Conservation (phyloP, 2,329 filamentous ascomycete genomes). For the Arthrobotrys entomopaga region DNA sequence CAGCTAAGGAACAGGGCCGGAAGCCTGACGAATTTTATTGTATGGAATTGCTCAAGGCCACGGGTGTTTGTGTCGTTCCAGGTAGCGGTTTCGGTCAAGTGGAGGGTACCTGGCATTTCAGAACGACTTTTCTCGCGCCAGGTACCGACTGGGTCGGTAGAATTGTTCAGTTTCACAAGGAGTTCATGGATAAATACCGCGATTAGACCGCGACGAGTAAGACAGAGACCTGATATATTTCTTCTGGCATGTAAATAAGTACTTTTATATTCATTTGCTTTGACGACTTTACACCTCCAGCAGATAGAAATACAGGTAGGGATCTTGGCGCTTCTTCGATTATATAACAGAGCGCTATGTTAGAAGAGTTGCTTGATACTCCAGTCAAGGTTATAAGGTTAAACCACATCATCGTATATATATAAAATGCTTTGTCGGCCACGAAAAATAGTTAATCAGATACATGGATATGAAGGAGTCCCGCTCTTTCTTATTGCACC, state of each 20-base stretch:
- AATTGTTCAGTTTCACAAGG: constrained; percentile 88
- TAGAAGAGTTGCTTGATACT: too few relatives aligned
- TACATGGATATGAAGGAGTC: neutral
- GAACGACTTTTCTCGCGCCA: constrained; percentile 95
- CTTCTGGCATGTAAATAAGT: constrained; percentile 41
- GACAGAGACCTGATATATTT: neutral
- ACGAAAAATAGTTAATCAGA: too few relatives aligned
- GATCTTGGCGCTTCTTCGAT: too few relatives aligned
- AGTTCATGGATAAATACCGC: constrained; percentile 82
- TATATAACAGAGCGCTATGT: too few relatives aligned
- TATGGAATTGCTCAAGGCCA: constrained; percentile 87
- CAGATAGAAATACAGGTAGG: constrained; percentile 17
- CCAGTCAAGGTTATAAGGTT: too few relatives aligned
- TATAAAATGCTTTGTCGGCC: too few relatives aligned
- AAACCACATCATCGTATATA: too few relatives aligned
- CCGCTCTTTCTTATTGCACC: neutral
- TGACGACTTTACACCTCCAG: constrained; percentile 19
- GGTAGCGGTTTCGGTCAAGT: constrained; percentile 95
- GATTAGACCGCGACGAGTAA: constrained; percentile 19
- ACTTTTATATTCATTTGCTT: constrained; percentile 11
- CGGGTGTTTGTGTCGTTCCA: constrained; percentile 92
- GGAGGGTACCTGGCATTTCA: constrained; percentile 89
- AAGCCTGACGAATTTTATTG: constrained; percentile 93
- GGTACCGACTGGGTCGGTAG: constrained; percentile 93
- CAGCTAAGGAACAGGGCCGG: constrained; percentile 78